Evolutionary conservation across 768 basidiomycete genomes (phyloP).

Genomic region (Phylloporus arenicola): DNA sequence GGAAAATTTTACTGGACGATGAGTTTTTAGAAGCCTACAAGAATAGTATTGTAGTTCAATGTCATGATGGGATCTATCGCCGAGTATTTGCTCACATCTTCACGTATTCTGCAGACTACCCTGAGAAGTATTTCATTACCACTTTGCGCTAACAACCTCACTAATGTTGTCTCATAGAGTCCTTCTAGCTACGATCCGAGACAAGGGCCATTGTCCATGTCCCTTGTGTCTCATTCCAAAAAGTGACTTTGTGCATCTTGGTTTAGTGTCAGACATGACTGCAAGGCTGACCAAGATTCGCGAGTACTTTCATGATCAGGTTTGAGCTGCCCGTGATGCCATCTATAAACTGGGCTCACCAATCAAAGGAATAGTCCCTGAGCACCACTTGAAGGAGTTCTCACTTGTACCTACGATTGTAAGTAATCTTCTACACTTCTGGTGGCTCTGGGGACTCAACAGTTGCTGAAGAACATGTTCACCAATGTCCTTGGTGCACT

Average conservation of each 20-base stretch:
- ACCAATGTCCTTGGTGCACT: conserved; percentile 14
- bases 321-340: neutral
- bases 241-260: conserved; percentile 11
- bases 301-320: neutral
- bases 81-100: neutral
- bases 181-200: conserved; percentile 23
- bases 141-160: too few relatives aligned
- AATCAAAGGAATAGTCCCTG: conserved; percentile 8
- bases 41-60: too few relatives aligned
- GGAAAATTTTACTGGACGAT: too few relatives aligned
- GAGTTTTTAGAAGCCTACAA: too few relatives aligned
- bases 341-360: conserved; percentile 11
- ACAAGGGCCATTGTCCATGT: conserved; percentile 29
- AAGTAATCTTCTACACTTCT: neutral
- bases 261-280: conserved; percentile 7
- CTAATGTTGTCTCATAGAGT: conserved; percentile 8
- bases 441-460: too few relatives aligned
- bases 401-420: conserved; percentile 14
- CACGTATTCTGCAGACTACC: neutral
- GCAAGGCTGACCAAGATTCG: neutral
- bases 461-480: conserved; percentile 31
- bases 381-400: conserved; percentile 4
- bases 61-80: too few relatives aligned
- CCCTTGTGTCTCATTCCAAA: conserved; percentile 24
- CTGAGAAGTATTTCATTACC: neutral